Evolutionary conservation across 768 basidiomycete species (phyloP), one percentile per base, ranked within the genome.

Genomic region (Myochromella boudieri): DNA sequence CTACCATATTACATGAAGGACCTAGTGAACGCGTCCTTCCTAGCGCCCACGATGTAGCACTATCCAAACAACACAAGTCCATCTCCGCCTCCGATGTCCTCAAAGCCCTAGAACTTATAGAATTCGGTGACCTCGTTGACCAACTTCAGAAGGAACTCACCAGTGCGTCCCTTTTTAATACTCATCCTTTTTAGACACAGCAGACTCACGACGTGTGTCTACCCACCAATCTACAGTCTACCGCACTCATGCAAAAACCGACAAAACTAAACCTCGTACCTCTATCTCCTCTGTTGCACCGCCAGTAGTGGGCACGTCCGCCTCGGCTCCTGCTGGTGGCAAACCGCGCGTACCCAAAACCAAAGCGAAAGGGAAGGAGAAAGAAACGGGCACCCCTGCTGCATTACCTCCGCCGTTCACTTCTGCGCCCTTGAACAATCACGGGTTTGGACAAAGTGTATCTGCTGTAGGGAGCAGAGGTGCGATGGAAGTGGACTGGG

Each of bases 21-120:
- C 17, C 32, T 32, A 31, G 22, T 55, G 6, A 48, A 61, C 55
- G 51, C 51, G 55, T 52, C 34, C 44, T 42, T 42, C 15, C 12
- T 25, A 95, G 93, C 6, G 89, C 94, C 0, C 93, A 95, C 53
- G 93, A 95, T 52, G 84, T 94, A 14, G 90, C 94, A 54, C 77
- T 92, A 17, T 79, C 87, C 32, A 91, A 91, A 57, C 87, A 91
- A 58, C 88, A 92, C 61, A 80, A 75, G 45, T 82, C 81, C 42
- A 89, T 93, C 17, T 92, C 91, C 4, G 91, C 91, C 0, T 84
- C 91, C 0, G 94, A 95, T 60, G 91, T 97, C 0, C 78, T 95
- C 51, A 90, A 87, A 60, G 94, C 90, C 0, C 75, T 94, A 7
- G 90, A 92, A 59, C 68, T 80, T 45, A 77, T 91, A 27, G 85